phyloP scores from a whole-genome alignment of 805 yeast genomes.

The Spathaspora hagerdaliae region DNA sequence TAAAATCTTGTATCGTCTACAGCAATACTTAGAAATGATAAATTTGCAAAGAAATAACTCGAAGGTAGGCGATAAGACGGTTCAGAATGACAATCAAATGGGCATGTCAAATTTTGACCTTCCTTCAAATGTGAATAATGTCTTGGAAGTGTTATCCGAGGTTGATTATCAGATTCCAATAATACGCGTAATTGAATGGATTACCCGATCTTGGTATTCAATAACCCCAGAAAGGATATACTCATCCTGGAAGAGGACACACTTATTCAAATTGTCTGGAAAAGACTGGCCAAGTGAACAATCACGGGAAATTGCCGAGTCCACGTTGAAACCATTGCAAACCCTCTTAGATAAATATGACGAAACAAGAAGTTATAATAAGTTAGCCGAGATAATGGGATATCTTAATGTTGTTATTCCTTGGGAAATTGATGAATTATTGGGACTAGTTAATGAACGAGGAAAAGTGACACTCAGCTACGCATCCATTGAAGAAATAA shows the following conservation, averaged over 20 bases:
- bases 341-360: constrained; percentile 11
- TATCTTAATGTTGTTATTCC: constrained; percentile 47
- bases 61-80: constrained; percentile 1
- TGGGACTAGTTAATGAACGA: constrained; percentile 47
- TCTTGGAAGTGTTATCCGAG: constrained; percentile 31
- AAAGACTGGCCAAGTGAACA: constrained; percentile 26
- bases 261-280: constrained; percentile 22
- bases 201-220: constrained; percentile 53
- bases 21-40: constrained; percentile 50
- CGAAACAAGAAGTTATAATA: constrained; percentile 31
- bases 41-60: constrained; percentile 23
- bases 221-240: constrained; percentile 28
- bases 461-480: constrained; percentile 42
- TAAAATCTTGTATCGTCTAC: constrained; percentile 52
- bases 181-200: constrained; percentile 55
- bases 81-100: background rate
- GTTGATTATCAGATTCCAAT: constrained; percentile 45
- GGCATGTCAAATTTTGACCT: background rate
- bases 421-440: constrained; percentile 54
- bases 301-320: constrained; percentile 10
- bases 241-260: constrained; percentile 32
- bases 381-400: constrained; percentile 42
- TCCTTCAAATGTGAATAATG: background rate
- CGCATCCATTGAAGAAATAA: constrained; percentile 56
- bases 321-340: constrained; percentile 8